Evolutionary conservation across 495 filamentous ascomycete species (phyloP), one percentile per base, ranked within the genome.

Genomic region (Cercophora samala): DNA sequence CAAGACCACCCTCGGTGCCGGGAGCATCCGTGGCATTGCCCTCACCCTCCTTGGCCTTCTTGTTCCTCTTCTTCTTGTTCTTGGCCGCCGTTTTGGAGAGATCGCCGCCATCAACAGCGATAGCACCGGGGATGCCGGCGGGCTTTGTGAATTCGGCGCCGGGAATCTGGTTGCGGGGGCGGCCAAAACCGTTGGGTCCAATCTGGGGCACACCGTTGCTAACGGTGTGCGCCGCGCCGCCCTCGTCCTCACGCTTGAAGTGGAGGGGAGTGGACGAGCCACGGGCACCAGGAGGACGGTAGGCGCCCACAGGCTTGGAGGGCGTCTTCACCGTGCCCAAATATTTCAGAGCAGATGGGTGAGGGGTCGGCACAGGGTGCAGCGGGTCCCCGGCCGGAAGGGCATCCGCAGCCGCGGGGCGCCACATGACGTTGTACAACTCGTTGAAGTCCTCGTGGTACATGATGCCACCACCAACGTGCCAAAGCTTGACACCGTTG

Each of bases 1-100:
- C 79, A 17, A 82, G 72, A 21, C 79, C 77, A 56, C 73, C 76
- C 13, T 73, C 72, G 25, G 63, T 56, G 25, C 69, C 73, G 2
- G 59, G 69, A 46, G 58, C 65, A n/a, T 66, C 71, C 60, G 74
- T 79, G 66, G 68, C 76, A 69, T 78, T 90, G 5, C 84, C 85
- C 26, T 93, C 91, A 76, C 93, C 95, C 26, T 87, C 87, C 78
- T 97, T 98, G 84, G 96, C 97, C 63, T 93, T 93, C 74, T 94
- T 86, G 86, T 99, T 99, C 86, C 97, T 98, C 88, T 97, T 97
- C 82, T 98, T 99, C 83, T 97, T 97, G 82, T 97, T 98, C 83
- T 97, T 97, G 62, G 93, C 79, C 0, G 93, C 95, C 18, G 93
- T 85, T 78, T 93, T 97, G 68, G 91, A 93, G 54, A 96, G 26